phyloP scores from a whole-genome alignment of 257 asterid species.

The Nicotiana tabacum region DNA sequence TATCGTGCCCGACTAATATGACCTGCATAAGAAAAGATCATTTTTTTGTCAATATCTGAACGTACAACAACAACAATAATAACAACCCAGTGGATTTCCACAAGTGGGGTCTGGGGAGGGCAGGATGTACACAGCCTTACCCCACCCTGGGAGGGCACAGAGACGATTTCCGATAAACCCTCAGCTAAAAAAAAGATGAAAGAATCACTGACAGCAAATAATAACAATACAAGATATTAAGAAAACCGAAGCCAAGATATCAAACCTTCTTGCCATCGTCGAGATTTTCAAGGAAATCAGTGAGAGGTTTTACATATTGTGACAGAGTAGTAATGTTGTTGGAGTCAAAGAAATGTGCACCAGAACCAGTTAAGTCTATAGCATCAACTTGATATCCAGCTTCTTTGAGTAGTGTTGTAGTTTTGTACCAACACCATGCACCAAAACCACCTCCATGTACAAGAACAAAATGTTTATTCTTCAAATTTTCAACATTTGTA shows the following conservation, averaged over 20 bases:
- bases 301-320: conserved; percentile 47
- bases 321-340: conserved; percentile 34
- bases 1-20: conserved; percentile 56
- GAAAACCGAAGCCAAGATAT: no score
- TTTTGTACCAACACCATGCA: conserved; percentile 75
- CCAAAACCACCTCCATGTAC: conserved; percentile 74
- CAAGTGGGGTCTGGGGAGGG: no score
- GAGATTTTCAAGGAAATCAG: conserved; percentile 39
- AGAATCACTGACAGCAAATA: no score
- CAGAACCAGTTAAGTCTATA: conserved; percentile 57
- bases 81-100: no score
- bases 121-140: no score
- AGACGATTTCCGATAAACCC: no score
- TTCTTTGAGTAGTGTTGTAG: conserved; percentile 53
- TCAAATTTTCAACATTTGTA: conserved; percentile 17
- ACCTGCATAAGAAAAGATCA: conserved; percentile 26
- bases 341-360: conserved; percentile 42
- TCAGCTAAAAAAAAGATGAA: no score
- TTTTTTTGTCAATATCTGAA: not conserved
- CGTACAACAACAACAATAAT: no score
- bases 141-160: no score
- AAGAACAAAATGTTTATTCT: conserved; percentile 44
- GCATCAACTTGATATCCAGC: conserved; percentile 40
- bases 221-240: no score
- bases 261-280: conserved; percentile 28